Evolutionary conservation across 495 filamentous ascomycete species (phyloP), one percentile per base, ranked within the genome.

Genomic region (Daldinia grandis): DNA sequence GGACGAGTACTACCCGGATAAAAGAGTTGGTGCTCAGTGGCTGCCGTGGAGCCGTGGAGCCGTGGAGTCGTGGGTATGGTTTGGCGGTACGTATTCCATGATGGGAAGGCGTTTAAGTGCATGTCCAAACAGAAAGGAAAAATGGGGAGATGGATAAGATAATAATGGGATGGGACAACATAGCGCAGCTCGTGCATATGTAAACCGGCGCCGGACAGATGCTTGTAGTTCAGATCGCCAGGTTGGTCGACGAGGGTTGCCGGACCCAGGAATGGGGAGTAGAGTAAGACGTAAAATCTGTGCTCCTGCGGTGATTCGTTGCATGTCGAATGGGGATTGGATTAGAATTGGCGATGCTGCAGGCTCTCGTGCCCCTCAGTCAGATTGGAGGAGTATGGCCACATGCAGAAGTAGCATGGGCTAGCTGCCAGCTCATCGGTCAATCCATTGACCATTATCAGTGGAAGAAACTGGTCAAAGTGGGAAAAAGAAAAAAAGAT

Each of bases 281-380:
- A 66, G 21, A 58, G 64, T 67, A 6, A 55, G 37, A 72, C 24
- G 68, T 53, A 47, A 64, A 59, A 10, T 27, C 0, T 35, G 27
- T 31, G 30, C 53, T 54, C 51, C 54, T 68, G 69, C 69, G 31
- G 69, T 72, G 69, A 72, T 72, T 72, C 64, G 64, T 68, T 68
- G 70, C 65, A 73, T 68, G 70, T 62, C 17, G 62, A 31, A 62
- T 27, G 64, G 51, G 50, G 69, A 72, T 72, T 72, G 69, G 69
- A 25, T 61, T 63, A 72, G 60, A 68, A 68, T 62, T 68, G 70
- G 51, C 70, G 70, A 68, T 62, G 61, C 50, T 62, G 70, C 70
- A 72, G 57, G 15, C 61, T n/a, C 27, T 65, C 19, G 33, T 58
- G 55, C 61, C 63, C 61, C 63, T 63, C 69, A 47, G 59, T 66